phyloP scores from a whole-genome alignment of 768 basidiomycete genomes.

The Gymnopilus junonius region DNA sequence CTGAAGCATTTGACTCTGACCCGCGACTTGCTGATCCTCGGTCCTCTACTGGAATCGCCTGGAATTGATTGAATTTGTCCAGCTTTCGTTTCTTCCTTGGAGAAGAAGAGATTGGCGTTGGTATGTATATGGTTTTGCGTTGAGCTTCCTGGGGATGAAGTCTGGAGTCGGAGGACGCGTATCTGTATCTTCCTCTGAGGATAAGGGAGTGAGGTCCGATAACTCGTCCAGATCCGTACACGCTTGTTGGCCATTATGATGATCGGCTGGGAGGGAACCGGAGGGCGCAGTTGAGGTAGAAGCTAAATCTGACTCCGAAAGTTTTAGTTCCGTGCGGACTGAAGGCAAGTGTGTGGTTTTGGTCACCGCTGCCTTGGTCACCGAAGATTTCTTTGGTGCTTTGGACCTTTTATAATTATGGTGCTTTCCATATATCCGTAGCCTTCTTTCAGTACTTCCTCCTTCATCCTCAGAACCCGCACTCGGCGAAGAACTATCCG shows the following conservation, averaged over 20 bases:
- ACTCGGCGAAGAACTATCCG: constrained; percentile 9
- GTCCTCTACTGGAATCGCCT: constrained; percentile 14
- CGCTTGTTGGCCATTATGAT: not conserved
- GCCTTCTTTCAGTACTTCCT: not conserved
- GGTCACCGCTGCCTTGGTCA: too few relatives aligned
- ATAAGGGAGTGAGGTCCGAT: constrained; percentile 22
- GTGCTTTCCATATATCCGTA: not conserved
- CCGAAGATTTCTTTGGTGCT: not conserved
- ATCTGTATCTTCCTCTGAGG: constrained; percentile 10
- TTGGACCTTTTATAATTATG: not conserved
- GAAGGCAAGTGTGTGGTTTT: not conserved
- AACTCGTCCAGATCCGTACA: constrained; percentile 6
- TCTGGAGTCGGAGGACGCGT: constrained; percentile 4
- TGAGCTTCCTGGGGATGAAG: constrained; percentile 47
- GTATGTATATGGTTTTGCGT: constrained; percentile 2
- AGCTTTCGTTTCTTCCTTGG: constrained; percentile 51
- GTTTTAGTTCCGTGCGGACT: not conserved
- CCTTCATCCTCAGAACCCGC: constrained; percentile 18
- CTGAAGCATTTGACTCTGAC: not conserved
- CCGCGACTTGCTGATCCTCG: not conserved
- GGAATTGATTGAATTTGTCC: constrained; percentile 28
- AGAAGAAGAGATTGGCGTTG: constrained; percentile 27
- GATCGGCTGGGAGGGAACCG: not conserved
- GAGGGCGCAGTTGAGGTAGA: not conserved
- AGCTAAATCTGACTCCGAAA: not conserved